Percentiles rank a stretch among this genome's conserved stretches.
Conservation (phyloP, 2,329 filamentous ascomycete species). For the Fusarium illudens region DNA sequence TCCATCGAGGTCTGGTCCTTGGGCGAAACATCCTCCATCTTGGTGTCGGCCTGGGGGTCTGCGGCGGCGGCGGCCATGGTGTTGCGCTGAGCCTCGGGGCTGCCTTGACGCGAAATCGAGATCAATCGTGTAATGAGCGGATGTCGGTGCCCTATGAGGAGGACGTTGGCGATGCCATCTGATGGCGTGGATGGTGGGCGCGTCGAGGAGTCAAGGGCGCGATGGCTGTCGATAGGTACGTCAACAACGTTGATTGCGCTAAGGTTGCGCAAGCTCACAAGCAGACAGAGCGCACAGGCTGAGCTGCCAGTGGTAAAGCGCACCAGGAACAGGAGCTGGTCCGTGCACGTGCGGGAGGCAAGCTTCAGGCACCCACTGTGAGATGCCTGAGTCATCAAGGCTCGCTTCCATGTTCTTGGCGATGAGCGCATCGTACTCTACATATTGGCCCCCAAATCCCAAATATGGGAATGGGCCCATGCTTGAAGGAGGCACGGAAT, state of each 20-base stretch:
- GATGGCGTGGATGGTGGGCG: constrained; percentile 18
- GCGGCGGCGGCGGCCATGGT: constrained; percentile 42
- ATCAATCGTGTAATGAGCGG: background rate
- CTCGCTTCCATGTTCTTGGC: background rate
- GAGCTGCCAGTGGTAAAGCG: background rate
- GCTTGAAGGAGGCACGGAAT: background rate
- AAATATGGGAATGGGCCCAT: background rate
- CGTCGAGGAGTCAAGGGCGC: constrained; percentile 20
- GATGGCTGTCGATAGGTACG: constrained; percentile 17
- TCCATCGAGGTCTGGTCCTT: constrained; percentile 41
- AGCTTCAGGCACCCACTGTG: constrained; percentile 15
- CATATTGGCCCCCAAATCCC: background rate
- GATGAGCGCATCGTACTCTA: background rate
- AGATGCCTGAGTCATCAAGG: constrained; percentile 17
- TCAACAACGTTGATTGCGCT: constrained; percentile 25
- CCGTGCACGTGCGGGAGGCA: constrained; percentile 19
- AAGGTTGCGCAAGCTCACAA: too few relatives aligned
- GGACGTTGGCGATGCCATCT: constrained; percentile 30
- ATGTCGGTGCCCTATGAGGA: background rate
- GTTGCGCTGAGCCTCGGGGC: background rate
- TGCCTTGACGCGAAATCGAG: background rate
- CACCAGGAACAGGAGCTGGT: constrained; percentile 26
- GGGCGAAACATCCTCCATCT: constrained; percentile 43
- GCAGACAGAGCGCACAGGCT: too few relatives aligned
- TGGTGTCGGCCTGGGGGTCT: constrained; percentile 30